Conservation (phyloP, 495 filamentous ascomycete species). For the Penicillium antarcticum region DNA sequence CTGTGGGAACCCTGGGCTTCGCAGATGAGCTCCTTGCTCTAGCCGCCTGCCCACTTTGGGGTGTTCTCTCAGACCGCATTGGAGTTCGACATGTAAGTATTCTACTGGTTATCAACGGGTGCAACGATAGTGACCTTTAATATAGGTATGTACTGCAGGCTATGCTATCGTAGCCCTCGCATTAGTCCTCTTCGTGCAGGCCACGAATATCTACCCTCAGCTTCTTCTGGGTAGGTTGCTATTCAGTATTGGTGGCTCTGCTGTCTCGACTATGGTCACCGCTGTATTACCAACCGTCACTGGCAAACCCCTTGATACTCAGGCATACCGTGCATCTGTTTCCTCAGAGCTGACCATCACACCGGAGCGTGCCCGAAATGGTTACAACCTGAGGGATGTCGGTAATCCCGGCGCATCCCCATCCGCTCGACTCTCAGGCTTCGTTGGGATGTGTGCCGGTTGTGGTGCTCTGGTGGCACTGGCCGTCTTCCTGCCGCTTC, state of each 20-base stretch:
- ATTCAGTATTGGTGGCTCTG: slow-evolving; percentile 88
- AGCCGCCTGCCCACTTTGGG: slow-evolving; percentile 89
- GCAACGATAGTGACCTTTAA: background rate
- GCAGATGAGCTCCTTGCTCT: slow-evolving; percentile 91
- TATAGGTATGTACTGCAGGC: slow-evolving; percentile 68
- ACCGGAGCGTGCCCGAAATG: slow-evolving; percentile 43
- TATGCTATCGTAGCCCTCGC: slow-evolving; percentile 76
- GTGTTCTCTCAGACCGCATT: slow-evolving; percentile 81
- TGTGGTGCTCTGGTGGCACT: slow-evolving; percentile 87
- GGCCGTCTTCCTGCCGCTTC: slow-evolving; percentile 77
- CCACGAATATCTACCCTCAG: slow-evolving; percentile 83
- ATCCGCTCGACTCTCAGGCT: slow-evolving; percentile 71
- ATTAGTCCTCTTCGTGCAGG: slow-evolving; percentile 78
- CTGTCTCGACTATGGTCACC: slow-evolving; percentile 96
- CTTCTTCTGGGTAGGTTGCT: slow-evolving; percentile 79
- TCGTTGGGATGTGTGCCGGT: slow-evolving; percentile 89
- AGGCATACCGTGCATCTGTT: slow-evolving; percentile 39
- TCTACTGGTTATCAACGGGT: background rate
- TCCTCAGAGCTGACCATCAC: slow-evolving; percentile 65
- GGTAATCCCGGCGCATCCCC: slow-evolving; percentile 24
- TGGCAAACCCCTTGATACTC: slow-evolving; percentile 26
- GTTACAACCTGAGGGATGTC: slow-evolving; percentile 4
- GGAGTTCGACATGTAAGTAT: slow-evolving; percentile 67
- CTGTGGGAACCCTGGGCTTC: slow-evolving; percentile 92
- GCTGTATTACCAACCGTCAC: slow-evolving; percentile 88